Percentiles rank a stretch among this genome's conserved stretches.
phyloP scores from a whole-genome alignment of 2,329 filamentous ascomycete species.

The Phialemonium atrogriseum region DNA sequence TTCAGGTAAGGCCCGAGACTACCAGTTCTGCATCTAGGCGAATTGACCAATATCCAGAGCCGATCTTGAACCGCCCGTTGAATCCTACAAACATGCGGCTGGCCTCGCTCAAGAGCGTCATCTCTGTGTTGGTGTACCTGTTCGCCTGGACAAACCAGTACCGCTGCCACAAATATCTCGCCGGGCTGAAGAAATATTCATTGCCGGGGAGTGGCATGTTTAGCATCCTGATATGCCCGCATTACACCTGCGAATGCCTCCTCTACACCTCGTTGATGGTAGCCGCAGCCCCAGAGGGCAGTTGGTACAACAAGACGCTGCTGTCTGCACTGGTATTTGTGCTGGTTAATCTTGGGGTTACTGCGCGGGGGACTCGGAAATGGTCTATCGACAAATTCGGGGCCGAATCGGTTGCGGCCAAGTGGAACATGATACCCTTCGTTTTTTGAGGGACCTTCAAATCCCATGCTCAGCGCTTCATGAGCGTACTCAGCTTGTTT shows the following conservation, averaged over 20 bases:
- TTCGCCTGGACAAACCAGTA: slow-evolving; percentile 67
- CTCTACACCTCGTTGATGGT: slow-evolving; percentile 76
- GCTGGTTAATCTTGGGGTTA: slow-evolving; percentile 69
- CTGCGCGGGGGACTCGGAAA: slow-evolving; percentile 64
- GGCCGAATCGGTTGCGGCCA: slow-evolving; percentile 46
- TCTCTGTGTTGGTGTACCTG: slow-evolving; percentile 57
- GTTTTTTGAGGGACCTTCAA: slow-evolving; percentile 43
- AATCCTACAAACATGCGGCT: not conserved
- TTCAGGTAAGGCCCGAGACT: slow-evolving; percentile 39
- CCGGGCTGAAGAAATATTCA: slow-evolving; percentile 70
- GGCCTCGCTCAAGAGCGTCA: slow-evolving; percentile 35
- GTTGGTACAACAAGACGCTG: slow-evolving; percentile 63
- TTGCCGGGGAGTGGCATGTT: slow-evolving; percentile 71
- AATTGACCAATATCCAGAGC: slow-evolving; percentile 16
- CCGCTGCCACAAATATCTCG: slow-evolving; percentile 62
- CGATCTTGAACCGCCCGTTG: slow-evolving; percentile 16
- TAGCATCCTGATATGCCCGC: slow-evolving; percentile 66
- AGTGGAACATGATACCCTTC: slow-evolving; percentile 71
- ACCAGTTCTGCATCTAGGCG: slow-evolving; percentile 1
- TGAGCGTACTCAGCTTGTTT: slow-evolving; percentile 45
- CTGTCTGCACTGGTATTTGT: slow-evolving; percentile 66
- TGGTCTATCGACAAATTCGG: slow-evolving; percentile 81
- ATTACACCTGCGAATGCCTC: slow-evolving; percentile 83
- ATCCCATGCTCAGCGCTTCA: slow-evolving; percentile 27
- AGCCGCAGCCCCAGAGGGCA: slow-evolving; percentile 60